These are phyloP conservation scores for Chlorella sp. DNA, from an alignment of 139 green algal genomes.

Conservation along the genomic window DNA sequence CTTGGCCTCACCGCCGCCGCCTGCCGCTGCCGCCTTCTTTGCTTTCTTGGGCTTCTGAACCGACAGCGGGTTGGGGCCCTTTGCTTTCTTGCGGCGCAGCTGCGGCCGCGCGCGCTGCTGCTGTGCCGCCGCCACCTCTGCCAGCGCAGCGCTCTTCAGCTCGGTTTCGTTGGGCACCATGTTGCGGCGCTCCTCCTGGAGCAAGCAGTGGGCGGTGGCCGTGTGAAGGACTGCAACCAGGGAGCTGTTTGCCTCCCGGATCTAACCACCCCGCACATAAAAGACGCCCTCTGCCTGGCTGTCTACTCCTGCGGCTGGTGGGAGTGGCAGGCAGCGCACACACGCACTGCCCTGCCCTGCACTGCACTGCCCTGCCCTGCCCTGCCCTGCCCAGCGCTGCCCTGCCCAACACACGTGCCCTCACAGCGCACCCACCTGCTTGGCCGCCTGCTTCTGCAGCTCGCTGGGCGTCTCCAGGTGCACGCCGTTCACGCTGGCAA, in stretches of 20 bases:
- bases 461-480: slow-evolving; percentile 52
- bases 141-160: neutral
- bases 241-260: neutral
- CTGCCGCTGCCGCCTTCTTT: neutral
- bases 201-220: neutral
- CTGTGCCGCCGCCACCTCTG: neutral
- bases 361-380: neutral
- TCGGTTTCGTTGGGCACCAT: slow-evolving; percentile 17
- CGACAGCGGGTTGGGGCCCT: slow-evolving; percentile 51
- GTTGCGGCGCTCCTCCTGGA: neutral
- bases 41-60: slow-evolving; percentile 27
- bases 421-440: slow-evolving; percentile 14
- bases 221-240: neutral
- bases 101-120: neutral
- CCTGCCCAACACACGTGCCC: too few relatives aligned
- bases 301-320: too few relatives aligned
- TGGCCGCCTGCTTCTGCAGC: slow-evolving; percentile 33
- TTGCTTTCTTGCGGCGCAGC: slow-evolving; percentile 33
- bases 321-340: too few relatives aligned
- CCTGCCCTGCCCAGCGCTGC: too few relatives aligned
- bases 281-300: too few relatives aligned
- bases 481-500: slow-evolving; percentile 55
- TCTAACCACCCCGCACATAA: neutral
- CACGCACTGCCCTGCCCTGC: too few relatives aligned
- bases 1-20: slow-evolving; percentile 1